Evolutionary conservation across 768 basidiomycete genomes (phyloP), one percentile per base, ranked within the genome.

Genomic region (Termitomyces sp.): DNA sequence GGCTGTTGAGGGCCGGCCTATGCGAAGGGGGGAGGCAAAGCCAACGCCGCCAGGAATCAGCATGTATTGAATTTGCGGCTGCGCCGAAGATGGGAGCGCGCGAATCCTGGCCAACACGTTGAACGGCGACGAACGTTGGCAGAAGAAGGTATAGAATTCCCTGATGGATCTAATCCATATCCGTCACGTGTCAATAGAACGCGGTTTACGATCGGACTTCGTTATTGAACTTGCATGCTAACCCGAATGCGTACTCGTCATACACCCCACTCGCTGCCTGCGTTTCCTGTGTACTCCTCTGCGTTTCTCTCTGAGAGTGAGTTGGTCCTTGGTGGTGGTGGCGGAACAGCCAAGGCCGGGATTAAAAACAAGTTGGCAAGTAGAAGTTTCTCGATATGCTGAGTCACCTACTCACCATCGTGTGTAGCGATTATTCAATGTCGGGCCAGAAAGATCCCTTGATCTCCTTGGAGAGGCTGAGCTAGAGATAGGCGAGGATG

Each of bases 331-430:
- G 96, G 94, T 1, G 97, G 96, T 4, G 97, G 97, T 20, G 91
- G 91, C 1, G 96, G 96, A 18, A 83, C 91, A 13, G 86, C 90
- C 11, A 84, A 84, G 63, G 94, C 84, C 56, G 97, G 97, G 4
- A 90, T 99, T 62, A 92, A 94, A 79, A 99, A 99, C 77, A 93
- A 94, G 73, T 75, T 99, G 66, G 96, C 93, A 65, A 69, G 90
- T 78, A 32, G 36, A 24, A 24, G 55, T 13, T 24, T 58, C 57
- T 44, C 40, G 46, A 52, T 12, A 24, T 22, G 16, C 40, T 33
- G n/a, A 28, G 11, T 42, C n/a, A 35, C n/a, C 55, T 12, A 45
- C 42, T 55, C 49, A 61, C 58, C 5, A 62, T 57, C 12, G 20
- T 38, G 35, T 55, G 18, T 66, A 94, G 93, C 82, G 87, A 67